Conservation (phyloP, 495 filamentous ascomycete species). For the Hypoxylon crocopeplum region DNA sequence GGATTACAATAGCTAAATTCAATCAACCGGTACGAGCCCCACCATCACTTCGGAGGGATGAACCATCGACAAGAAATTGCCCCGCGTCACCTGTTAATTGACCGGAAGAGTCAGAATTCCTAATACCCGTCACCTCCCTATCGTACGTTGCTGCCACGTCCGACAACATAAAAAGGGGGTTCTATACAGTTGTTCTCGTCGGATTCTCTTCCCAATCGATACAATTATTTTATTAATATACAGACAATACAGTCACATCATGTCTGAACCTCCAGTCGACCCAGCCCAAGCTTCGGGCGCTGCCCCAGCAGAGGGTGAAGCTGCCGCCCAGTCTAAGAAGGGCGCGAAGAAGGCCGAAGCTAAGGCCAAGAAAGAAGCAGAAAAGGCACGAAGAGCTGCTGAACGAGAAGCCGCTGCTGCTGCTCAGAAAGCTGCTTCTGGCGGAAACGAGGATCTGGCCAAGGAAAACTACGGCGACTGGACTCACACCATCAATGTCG, state of each 20-base stretch:
- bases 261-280: constrained; percentile 33
- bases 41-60: constrained; percentile 10
- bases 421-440: constrained; percentile 55
- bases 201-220: constrained; percentile 2
- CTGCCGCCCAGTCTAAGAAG: constrained; percentile 55
- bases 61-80: constrained; percentile 30
- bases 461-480: constrained; percentile 72
- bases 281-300: constrained; percentile 31
- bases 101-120: constrained; percentile 36
- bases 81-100: constrained; percentile 37
- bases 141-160: not conserved
- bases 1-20: not conserved
- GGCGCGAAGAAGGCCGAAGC: constrained; percentile 63
- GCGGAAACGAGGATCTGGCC: constrained; percentile 69
- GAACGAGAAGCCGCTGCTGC: constrained; percentile 53
- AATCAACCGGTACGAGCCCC: constrained; percentile 10
- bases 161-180: constrained; percentile 5
- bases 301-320: constrained; percentile 31
- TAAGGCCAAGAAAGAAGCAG: constrained; percentile 56
- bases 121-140: constrained; percentile 8
- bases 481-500: constrained; percentile 41
- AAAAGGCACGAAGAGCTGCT: constrained; percentile 59
- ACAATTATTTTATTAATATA: not conserved
- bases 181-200: not conserved
- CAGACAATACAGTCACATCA: not conserved